Conservation (phyloP, 805 yeast species). For the Ogataea salicorniae region DNA sequence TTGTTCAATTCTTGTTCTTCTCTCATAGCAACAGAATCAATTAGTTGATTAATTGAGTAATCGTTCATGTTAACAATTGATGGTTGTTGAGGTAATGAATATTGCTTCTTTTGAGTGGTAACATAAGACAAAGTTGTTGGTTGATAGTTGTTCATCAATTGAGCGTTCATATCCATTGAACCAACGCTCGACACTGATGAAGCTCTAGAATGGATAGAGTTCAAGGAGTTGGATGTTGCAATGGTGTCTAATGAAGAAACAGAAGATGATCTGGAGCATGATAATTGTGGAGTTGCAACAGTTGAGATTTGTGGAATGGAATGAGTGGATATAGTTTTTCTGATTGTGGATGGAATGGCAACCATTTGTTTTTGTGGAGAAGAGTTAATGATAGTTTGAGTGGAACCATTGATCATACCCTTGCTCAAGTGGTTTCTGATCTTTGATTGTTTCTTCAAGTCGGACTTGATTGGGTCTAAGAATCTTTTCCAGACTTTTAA, state of each 20-base stretch:
- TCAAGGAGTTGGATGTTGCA: conserved; percentile 8
- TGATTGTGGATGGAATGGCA: background rate
- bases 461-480: conserved; percentile 46
- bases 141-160: conserved; percentile 7
- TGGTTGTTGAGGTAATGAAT: conserved; percentile 2
- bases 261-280: conserved; percentile 18
- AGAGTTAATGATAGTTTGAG: conserved; percentile 23
- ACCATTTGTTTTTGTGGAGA: background rate
- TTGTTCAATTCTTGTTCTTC: conserved; percentile 31
- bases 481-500: conserved; percentile 36
- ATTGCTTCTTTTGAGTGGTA: conserved; percentile 1
- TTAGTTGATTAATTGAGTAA: conserved; percentile 21
- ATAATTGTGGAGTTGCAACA: background rate
- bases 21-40: conserved; percentile 29
- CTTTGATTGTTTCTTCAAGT: conserved; percentile 28
- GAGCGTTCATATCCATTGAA: conserved; percentile 7
- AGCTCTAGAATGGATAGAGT: conserved; percentile 25
- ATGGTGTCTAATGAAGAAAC: conserved; percentile 12
- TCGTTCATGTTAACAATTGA: conserved; percentile 13
- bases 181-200: conserved; percentile 27
- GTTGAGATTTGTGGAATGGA: background rate
- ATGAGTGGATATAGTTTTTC: background rate
- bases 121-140: conserved; percentile 2
- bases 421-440: conserved; percentile 25
- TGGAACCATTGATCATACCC: conserved; percentile 26